These are phyloP conservation scores for Trametes cinnabarina DNA, from an alignment of 768 basidiomycete species.

Conservation along the genomic window DNA sequence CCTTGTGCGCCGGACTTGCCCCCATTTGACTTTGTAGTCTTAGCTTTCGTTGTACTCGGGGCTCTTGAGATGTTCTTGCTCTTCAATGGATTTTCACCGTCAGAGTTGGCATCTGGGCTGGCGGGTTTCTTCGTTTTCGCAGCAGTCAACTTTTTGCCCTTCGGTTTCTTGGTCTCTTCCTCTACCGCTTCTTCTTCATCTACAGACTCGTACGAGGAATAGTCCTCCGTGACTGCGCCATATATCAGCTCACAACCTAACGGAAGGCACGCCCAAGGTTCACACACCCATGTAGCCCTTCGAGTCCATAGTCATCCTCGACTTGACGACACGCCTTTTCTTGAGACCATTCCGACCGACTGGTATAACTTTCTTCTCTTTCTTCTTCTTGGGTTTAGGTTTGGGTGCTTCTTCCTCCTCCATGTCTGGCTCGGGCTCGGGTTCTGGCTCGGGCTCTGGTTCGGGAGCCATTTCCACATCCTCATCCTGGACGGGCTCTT, in stretches of 20 bases:
- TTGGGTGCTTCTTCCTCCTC: conserved; percentile 26
- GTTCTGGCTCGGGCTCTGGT: conserved; percentile 25
- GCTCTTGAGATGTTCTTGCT: conserved; percentile 14
- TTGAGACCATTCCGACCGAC: conserved; percentile 76
- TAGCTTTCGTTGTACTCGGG: conserved; percentile 7
- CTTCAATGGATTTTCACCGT: conserved; percentile 9
- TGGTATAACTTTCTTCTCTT: conserved; percentile 61
- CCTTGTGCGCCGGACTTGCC: conserved; percentile 18
- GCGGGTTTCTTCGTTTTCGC: conserved; percentile 8
- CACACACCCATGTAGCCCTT: conserved; percentile 73
- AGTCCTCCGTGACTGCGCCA: conserved; percentile 66
- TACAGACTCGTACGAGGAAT: conserved; percentile 79
- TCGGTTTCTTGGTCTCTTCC: conserved; percentile 28
- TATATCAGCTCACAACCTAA: neutral
- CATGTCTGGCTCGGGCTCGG: conserved; percentile 28
- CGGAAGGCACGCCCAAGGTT: neutral
- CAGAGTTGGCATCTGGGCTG: neutral
- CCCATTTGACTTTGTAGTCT: conserved; percentile 18
- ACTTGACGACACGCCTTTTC: conserved; percentile 66
- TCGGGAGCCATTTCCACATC: conserved; percentile 24
- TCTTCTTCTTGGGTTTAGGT: conserved; percentile 35
- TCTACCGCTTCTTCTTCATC: conserved; percentile 51
- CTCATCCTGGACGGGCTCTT: conserved; percentile 25
- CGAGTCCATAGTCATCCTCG: conserved; percentile 50
- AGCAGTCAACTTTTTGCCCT: conserved; percentile 11